phyloP scores from a whole-genome alignment of 208 protist species.

The Leishmania tropica region DNA sequence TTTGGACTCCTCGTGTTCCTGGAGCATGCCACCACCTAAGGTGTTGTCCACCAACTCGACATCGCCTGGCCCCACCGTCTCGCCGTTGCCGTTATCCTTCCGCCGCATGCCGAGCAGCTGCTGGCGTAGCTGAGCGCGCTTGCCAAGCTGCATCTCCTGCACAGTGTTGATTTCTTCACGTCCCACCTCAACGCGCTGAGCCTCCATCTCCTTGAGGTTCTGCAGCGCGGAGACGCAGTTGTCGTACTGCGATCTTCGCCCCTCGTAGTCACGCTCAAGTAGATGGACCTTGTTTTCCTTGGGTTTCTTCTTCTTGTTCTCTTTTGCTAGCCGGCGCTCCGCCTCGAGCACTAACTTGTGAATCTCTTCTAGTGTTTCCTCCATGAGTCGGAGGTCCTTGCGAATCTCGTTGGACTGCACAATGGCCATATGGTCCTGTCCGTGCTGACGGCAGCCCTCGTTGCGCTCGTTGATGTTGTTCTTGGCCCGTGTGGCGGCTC shows the following conservation, averaged over 20 bases:
- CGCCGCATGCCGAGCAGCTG: slow-evolving; percentile 55
- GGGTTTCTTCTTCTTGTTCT: slow-evolving; percentile 59
- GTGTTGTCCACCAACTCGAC: slow-evolving; percentile 51
- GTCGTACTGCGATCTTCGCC: slow-evolving; percentile 40
- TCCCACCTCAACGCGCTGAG: slow-evolving; percentile 33
- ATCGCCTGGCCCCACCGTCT: slow-evolving; percentile 24
- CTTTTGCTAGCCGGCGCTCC: slow-evolving; percentile 40
- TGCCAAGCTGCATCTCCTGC: slow-evolving; percentile 52
- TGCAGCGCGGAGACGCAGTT: slow-evolving; percentile 57
- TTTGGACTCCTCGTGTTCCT: slow-evolving; percentile 62
- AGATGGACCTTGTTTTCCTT: slow-evolving; percentile 48
- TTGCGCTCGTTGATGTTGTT: slow-evolving; percentile 71
- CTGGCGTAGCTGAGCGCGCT: slow-evolving; percentile 54
- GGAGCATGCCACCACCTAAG: slow-evolving; percentile 61
- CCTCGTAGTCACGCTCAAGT: slow-evolving; percentile 44
- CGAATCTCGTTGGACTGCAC: slow-evolving; percentile 67
- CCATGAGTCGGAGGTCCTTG: slow-evolving; percentile 66
- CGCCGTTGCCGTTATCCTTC: slow-evolving; percentile 14
- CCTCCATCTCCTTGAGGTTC: slow-evolving; percentile 55
- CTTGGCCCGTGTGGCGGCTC: slow-evolving; percentile 43
- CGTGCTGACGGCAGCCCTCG: slow-evolving; percentile 45
- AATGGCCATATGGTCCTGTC: slow-evolving; percentile 63
- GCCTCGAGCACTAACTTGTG: slow-evolving; percentile 47
- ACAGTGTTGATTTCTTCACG: slow-evolving; percentile 40
- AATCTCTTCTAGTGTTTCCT: slow-evolving; percentile 54